Evolutionary conservation across 352 stramenopile species (phyloP).

Genomic region (Globisporangium polare): DNA sequence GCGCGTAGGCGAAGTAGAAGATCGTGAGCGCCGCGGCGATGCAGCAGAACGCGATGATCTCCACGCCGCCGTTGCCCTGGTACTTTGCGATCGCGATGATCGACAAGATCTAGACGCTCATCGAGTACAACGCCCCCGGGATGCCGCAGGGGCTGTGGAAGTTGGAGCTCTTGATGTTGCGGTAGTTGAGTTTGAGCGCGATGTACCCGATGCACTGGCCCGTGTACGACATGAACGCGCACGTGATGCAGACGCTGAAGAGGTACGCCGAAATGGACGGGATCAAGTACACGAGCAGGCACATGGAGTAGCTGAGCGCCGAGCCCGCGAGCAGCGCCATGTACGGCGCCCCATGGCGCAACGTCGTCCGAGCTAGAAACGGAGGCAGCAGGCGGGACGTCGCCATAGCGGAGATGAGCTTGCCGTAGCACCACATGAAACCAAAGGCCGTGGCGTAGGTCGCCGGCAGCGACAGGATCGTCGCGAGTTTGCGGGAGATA

Average conservation of each 20-base stretch:
- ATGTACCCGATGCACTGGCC: conserved; percentile 26
- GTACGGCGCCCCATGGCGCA: conserved; percentile 21
- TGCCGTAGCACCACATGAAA: conserved; percentile 55
- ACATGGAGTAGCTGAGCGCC: conserved; percentile 28
- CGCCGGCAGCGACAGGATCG: conserved; percentile 35
- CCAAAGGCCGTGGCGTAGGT: conserved; percentile 50
- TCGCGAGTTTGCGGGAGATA: too few species aligned
- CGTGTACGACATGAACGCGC: too few species aligned
- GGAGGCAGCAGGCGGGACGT: conserved; percentile 34
- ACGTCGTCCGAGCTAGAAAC: conserved; percentile 29
- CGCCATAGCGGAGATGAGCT: conserved; percentile 47
- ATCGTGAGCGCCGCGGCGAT: background rate
- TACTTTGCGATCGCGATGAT: conserved; percentile 13
- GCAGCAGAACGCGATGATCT: conserved; percentile 1
- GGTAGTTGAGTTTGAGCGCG: conserved; percentile 16
- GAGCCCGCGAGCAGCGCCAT: conserved; percentile 20
- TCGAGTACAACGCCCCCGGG: conserved; percentile 18
- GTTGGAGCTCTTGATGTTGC: conserved; percentile 21
- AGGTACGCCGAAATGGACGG: conserved; percentile 2
- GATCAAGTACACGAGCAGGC: conserved; percentile 24
- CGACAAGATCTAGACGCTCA: conserved; percentile 12
- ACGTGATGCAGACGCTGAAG: background rate
- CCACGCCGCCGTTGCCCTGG: conserved; percentile 13
- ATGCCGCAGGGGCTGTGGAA: conserved; percentile 20
- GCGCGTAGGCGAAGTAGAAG: too few species aligned